Evolutionary conservation across 1,284 basidiomycete genomes (phyloP), one percentile per base, ranked within the genome.

Genomic region (Neonothopanus nambi): DNA sequence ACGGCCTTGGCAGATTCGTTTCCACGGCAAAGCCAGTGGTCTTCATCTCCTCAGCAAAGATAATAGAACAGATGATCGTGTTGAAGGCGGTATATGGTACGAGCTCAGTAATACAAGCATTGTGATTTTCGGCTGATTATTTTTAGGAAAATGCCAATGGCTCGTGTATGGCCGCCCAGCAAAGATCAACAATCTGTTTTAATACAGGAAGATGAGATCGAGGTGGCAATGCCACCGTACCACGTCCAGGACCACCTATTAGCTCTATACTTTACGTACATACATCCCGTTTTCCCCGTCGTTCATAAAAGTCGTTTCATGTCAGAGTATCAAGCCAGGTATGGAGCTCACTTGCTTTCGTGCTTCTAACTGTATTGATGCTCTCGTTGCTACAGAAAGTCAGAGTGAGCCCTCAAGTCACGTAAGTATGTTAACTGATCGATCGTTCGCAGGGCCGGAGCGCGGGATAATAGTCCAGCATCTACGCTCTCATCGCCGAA

Each of bases 241-340:
- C 73, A 79, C 36, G 65, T 80, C 45, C 90, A 92, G 68, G 80
- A 86, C 49, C 79, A 78, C 46, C 74, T 94, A 7, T 69, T 94
- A 47, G 78, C 81, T 24, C 71, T 92, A 5, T 94, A 91, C 67
- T 93, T 93, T 69, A 81, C 80, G 6, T 89, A 91, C 63, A 84
- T 89, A 21, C 91, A 94, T 61, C 89, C 91, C 33, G 75, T 85
- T 45, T 85, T 89, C 59, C 91, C 90, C 12, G 76, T 91, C 35
- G 70, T 93, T 15, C 84, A 91, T 69, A 89, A 87, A 65, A 71
- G 72, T 18, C 78, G 82, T 20, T 93, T 94, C 68, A 68, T 89
- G 62, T 68, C 75, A 12, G 83, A 89, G 60, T 93, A 82, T 61
- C 70, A 77, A 44, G 68, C 74, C 18, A 74, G 77, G 87, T 87